Conservation (phyloP, 192 early-diverging fungal species). For the Diversispora epigaea region DNA sequence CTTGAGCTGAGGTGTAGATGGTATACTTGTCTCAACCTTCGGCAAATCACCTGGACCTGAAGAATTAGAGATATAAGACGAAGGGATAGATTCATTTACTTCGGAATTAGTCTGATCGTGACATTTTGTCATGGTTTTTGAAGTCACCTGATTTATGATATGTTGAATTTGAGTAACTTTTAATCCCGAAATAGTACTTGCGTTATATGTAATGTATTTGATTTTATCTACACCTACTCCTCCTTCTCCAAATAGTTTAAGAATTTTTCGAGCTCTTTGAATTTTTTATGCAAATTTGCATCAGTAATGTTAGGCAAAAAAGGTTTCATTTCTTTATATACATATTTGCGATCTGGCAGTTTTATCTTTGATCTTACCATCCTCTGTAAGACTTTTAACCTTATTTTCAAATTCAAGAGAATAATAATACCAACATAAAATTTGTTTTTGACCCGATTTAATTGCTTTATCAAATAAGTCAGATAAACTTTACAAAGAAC, state of each 20-base stretch:
- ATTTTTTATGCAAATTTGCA: not conserved
- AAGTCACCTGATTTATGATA: conserved; percentile 12
- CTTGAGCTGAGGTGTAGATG: no score
- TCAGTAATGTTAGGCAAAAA: not conserved
- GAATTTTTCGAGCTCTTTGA: not conserved
- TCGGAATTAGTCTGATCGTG: not conserved
- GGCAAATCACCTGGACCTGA: no score
- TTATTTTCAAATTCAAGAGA: conserved; percentile 10
- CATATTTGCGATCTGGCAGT: not conserved
- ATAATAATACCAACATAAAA: conserved; percentile 6
- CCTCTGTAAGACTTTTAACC: not conserved
- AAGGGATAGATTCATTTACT: no score
- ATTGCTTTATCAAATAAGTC: not conserved
- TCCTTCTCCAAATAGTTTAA: not conserved
- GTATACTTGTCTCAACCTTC: no score
- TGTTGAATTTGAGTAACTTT: not conserved
- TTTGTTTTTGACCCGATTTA: not conserved
- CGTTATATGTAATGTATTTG: not conserved
- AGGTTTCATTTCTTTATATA: conserved; percentile 13
- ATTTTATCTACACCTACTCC: not conserved
- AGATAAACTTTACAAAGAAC: no score
- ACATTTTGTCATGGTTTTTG: not conserved
- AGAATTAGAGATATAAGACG: no score
- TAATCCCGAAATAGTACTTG: not conserved
- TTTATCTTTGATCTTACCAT: conserved; percentile 1